Base-by-base conservation (phyloP, 2,329 filamentous ascomycete species). In the Penicillium sp. region DNA sequence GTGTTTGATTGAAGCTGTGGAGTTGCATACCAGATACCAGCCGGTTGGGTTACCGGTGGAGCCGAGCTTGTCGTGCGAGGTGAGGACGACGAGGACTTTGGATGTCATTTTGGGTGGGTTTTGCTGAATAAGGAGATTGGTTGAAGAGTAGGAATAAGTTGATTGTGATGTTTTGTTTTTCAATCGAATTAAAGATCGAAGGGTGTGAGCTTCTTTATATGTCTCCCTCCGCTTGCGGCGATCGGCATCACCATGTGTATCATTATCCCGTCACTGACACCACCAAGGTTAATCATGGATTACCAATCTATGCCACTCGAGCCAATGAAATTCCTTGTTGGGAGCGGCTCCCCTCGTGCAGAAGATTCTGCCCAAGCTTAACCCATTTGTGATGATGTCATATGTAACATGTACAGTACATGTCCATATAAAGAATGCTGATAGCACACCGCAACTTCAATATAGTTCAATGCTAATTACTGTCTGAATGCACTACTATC, bases 31-130 rank as follows among this genome's bases (percentile, higher is more conserved):
- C 66, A 90, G 76, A 69, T 84, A 90, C 88, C 88, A 90, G 61
- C 88, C 88, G 0, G 87, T 89, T 10, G 81, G 81, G 53, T 76
- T 72, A 60, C 72, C 71, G 43, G 69, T 72, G 64, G 69, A 66
- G 50, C 75, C 76, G 50, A 81, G 72, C 58, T 75, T 72, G 61
- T 73, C 71, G 70, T 83, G 79, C 58, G 86, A 90, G 61, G 85
- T 89, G 59, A 90, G 83, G 56, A 91, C 84, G 71, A 90, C 76
- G 76, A 91, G 86, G 61, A 90, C 76, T 72, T 87, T 88, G 38
- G 80, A 79, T 5, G 72, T 57, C 69, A 72, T 72, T 53, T 29
- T 67, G 50, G 42, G 24, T n/a, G 18, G 18, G 29, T 31, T 55
- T 38, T 39, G 22, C 53, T 38, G 14, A 37, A 20, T 49, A 3